Percentiles rank a stretch among this genome's conserved stretches.
Conservation (phyloP, 345 rosid genomes). For the Combretum micranthum region DNA sequence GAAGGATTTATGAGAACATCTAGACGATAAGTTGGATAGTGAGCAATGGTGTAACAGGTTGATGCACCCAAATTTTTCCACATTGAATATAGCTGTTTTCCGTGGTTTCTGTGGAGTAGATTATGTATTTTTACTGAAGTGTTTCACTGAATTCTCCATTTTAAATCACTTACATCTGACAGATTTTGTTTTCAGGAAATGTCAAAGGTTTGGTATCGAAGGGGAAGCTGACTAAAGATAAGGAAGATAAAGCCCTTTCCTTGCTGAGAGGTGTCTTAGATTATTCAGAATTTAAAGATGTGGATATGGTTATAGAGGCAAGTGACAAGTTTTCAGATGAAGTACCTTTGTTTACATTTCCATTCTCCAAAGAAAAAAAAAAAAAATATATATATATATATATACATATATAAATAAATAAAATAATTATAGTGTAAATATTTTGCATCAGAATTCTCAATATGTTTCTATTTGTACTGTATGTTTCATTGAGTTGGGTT, state of each 20-base stretch:
- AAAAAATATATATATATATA: no score
- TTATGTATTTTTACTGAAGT: neutral
- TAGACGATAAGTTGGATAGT: no score
- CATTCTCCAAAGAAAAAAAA: no score
- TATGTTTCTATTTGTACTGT: no score
- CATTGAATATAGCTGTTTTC: no score
- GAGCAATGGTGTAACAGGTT: no score
- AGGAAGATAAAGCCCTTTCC: slow-evolving; percentile 68
- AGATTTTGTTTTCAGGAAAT: slow-evolving; percentile 47
- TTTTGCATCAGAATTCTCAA: no score
- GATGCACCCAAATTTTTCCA: no score
- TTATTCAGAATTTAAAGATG: slow-evolving; percentile 77
- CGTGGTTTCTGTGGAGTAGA: neutral
- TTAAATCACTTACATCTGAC: slow-evolving; percentile 1
- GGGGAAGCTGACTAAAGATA: slow-evolving; percentile 56
- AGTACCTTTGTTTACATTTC: neutral
- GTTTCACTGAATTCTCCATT: neutral
- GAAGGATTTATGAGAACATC: no score
- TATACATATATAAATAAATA: no score
- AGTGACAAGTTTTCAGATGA: slow-evolving; percentile 6
- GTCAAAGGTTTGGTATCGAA: slow-evolving; percentile 59
- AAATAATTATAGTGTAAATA: no score
- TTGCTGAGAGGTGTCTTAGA: slow-evolving; percentile 76
- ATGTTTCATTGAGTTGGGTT: no score
- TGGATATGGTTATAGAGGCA: slow-evolving; percentile 96